These are phyloP conservation scores for Blumeria graminis DNA, from an alignment of 2,329 filamentous ascomycete genomes.

Conservation along the genomic window DNA sequence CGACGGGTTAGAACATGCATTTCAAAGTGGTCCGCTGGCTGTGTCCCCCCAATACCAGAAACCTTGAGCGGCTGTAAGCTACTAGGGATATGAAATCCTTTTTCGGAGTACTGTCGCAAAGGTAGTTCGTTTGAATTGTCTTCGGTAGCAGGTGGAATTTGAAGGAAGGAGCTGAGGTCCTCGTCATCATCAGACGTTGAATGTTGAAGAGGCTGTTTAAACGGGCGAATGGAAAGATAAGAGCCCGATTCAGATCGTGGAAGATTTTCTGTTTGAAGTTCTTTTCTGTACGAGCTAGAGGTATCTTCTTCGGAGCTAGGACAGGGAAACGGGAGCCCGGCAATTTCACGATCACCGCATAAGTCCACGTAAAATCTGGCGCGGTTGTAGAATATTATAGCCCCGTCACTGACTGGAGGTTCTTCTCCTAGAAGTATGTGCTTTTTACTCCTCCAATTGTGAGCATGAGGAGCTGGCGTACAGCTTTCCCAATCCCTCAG, in stretches of 20 bases:
- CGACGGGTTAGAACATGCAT: slow-evolving; percentile 22
- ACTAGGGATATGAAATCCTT: slow-evolving; percentile 7
- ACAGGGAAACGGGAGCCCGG: neutral
- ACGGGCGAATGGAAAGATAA: slow-evolving; percentile 22
- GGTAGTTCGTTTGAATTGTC: too few species aligned
- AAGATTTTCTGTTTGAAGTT: slow-evolving; percentile 10
- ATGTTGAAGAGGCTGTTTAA: slow-evolving; percentile 20
- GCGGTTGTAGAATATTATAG: slow-evolving; percentile 65
- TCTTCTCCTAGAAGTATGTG: slow-evolving; percentile 12
- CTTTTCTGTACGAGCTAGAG: neutral
- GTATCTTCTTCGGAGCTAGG: neutral
- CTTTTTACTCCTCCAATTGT: neutral
- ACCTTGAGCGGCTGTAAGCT: slow-evolving; percentile 23
- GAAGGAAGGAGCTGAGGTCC: neutral
- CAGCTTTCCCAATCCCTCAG: neutral
- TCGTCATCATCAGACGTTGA: slow-evolving; percentile 7
- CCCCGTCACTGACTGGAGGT: slow-evolving; percentile 38
- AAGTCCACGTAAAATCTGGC: slow-evolving; percentile 63
- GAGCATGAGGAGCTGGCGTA: neutral
- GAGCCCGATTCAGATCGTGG: slow-evolving; percentile 27
- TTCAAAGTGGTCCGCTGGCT: slow-evolving; percentile 39
- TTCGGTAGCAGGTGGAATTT: too few species aligned
- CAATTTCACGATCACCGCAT: slow-evolving; percentile 34
- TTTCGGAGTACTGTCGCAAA: too few species aligned
- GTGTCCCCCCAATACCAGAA: slow-evolving; percentile 32